These are phyloP conservation scores for Oenanthe javanica DNA, from an alignment of 140 eudicot species.

Conservation along the genomic window DNA sequence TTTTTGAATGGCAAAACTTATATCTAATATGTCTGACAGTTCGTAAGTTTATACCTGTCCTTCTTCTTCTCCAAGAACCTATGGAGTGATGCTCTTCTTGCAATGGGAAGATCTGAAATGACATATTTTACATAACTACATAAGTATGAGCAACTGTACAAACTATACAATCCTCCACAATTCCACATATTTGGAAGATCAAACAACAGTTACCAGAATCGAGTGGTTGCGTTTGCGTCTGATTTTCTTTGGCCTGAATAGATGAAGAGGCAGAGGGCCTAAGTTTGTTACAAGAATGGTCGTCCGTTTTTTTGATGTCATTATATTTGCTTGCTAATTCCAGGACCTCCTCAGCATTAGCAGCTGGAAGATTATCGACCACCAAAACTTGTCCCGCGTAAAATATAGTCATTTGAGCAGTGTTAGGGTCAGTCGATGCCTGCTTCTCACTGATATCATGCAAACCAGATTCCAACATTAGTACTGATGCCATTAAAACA, in stretches of 20 bases:
- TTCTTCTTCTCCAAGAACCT: constrained; percentile 57
- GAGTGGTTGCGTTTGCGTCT: neutral
- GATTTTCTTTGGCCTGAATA: neutral
- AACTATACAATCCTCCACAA: neutral
- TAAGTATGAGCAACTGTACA: neutral
- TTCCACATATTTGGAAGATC: neutral
- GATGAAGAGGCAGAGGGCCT: neutral
- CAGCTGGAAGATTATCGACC: constrained; percentile 30
- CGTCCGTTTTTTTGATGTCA: neutral
- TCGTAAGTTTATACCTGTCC: constrained; percentile 25
- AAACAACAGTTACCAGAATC: constrained; percentile 2
- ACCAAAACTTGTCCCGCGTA: constrained; percentile 40
- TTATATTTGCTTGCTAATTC: constrained; percentile 14
- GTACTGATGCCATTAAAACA: neutral
- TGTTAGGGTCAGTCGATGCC: constrained; percentile 7
- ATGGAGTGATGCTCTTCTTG: constrained; percentile 41
- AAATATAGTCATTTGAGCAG: constrained; percentile 46
- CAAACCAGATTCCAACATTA: neutral
- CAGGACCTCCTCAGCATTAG: constrained; percentile 28
- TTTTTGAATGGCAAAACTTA: neutral
- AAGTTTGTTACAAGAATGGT: neutral
- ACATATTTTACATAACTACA: neutral
- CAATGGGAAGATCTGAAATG: constrained; percentile 43
- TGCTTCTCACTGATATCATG: constrained; percentile 7
- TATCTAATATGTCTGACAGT: neutral